Evolutionary conservation across 2,329 filamentous ascomycete genomes (phyloP), one percentile per base, ranked within the genome.

Genomic region (Penicillium sp.): DNA sequence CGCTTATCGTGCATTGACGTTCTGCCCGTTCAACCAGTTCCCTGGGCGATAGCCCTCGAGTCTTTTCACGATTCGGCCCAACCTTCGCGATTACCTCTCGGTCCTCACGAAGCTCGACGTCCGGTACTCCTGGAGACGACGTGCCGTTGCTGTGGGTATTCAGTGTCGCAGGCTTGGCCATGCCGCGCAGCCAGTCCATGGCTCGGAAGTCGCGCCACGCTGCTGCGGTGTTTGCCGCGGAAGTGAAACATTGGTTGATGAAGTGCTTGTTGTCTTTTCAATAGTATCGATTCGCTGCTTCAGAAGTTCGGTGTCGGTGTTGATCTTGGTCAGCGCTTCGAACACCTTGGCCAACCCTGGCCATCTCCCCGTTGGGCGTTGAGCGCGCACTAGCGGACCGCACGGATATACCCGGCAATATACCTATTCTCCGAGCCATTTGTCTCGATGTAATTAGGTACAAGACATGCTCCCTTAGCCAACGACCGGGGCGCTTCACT

Each of bases 331-430:
- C 40, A 52, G 32, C 39, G 53, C 48, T 10, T 56, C 53, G 10
- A 56, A 44, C 53, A 52, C 53, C 40, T 52, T 52, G 48, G 48
- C 53, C 44, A 56, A 54, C 30, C 51, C 57, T 50, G 45, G 38
- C 39, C 41, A 48, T 55, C 57, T n/a, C n/a, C n/a, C n/a, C n/a
- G n/a, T n/a, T n/a, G 51, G 57, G 51, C 57, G 42, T 57, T 59
- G 30, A 59, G 36, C 19, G 48, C 54, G 45, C 48, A 55, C 38
- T 55, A n/a, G 47, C 54, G 54, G 45, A 59, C 34, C 18, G 54
- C 51, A 1, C 39, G 14, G 5, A 26, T n/a, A 8, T n/a, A 41
- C 10, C 39, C 23, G 4, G 39, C 27, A 14, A 27, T 13, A 27
- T 27, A n/a, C n/a, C 13, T 13, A 16, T 36, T 14, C 34, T 36